Evolutionary conservation across 805 yeast species (phyloP), one percentile per base, ranked within the genome.

Genomic region (Nakazawaea wyomingensis): DNA sequence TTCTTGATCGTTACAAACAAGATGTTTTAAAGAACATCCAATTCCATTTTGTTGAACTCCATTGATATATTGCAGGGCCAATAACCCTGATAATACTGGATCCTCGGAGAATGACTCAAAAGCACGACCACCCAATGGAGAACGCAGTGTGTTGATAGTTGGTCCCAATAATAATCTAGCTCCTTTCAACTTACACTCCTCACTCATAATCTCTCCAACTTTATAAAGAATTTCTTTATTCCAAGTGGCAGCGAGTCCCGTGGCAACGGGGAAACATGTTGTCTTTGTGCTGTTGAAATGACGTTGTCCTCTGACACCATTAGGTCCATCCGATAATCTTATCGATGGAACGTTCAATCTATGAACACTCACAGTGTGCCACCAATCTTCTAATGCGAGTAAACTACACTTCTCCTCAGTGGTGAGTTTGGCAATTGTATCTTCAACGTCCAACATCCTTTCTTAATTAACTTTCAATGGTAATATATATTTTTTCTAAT

Each of bases 1-100:
- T 53, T 80, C 86, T 54, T 69, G 72, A 51, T 80, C 85, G 48
- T 80, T 80, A 54, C 80, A 72, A 17, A 76, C 82, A 55, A 59
- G 80, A 57, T 80, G 86, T 59, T 80, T 80, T 52, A 79, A 64
- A 27, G 80, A 71, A 11, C 84, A 81, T 37, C 70, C 69, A 32
- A 80, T 61, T 34, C 72, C 68, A 37, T 62, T 56, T 29, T 59
- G 53, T 55, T 80, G 85, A 40, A 80, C 69, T 29, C 86, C 86
- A 35, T 68, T 62, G 47, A 79, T 63, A 33, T 73, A 60, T 11
- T 64, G 57, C n/a, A 76, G 66, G 29, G 83, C 71, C 14, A 58
- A 65, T 13, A 59, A 44, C 44, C 78, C 78, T 4, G 74, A 55
- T 21, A 72, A 53, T 14, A 57, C 54, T 1, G 73, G 74, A 48